phyloP scores from a whole-genome alignment of 2,329 filamentous ascomycete genomes.

The Colletotrichum kahawae region DNA sequence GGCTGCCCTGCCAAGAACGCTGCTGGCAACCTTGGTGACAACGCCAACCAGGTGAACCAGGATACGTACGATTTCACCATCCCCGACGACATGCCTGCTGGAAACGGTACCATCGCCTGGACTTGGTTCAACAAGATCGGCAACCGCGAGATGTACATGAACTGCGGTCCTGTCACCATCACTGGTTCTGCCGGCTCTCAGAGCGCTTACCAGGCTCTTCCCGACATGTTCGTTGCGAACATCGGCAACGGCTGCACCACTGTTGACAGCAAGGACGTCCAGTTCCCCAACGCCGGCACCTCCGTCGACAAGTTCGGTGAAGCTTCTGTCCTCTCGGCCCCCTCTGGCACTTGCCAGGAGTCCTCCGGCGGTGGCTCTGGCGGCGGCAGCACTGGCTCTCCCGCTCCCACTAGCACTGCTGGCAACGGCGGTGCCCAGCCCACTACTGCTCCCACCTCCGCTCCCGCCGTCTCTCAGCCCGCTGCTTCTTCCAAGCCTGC shows the following conservation, averaged over 20 bases:
- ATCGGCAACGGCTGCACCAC: conserved; percentile 56
- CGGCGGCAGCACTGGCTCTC: not conserved
- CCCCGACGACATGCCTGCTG: conserved; percentile 72
- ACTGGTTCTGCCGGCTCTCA: conserved; percentile 55
- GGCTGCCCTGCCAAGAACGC: conserved; percentile 74
- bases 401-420: not conserved
- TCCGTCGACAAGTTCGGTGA: not conserved
- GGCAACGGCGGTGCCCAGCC: not conserved
- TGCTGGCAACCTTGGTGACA: conserved; percentile 61
- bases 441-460: conserved; percentile 18
- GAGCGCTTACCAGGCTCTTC: conserved; percentile 65
- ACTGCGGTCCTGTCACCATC: conserved; percentile 80
- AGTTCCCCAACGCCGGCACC: not conserved
- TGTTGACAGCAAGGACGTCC: conserved; percentile 39
- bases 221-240: conserved; percentile 79
- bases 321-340: no score
- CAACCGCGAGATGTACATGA: conserved; percentile 98
- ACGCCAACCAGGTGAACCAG: conserved; percentile 48
- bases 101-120: conserved; percentile 85
- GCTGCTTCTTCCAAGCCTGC: not conserved
- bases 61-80: conserved; percentile 73
- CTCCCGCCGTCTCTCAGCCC: conserved; percentile 24
- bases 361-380: no score
- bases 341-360: no score
- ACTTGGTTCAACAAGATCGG: conserved; percentile 94